Base-by-base conservation (phyloP, 2,329 filamentous ascomycete genomes). In the Nannizzia gypsea region DNA sequence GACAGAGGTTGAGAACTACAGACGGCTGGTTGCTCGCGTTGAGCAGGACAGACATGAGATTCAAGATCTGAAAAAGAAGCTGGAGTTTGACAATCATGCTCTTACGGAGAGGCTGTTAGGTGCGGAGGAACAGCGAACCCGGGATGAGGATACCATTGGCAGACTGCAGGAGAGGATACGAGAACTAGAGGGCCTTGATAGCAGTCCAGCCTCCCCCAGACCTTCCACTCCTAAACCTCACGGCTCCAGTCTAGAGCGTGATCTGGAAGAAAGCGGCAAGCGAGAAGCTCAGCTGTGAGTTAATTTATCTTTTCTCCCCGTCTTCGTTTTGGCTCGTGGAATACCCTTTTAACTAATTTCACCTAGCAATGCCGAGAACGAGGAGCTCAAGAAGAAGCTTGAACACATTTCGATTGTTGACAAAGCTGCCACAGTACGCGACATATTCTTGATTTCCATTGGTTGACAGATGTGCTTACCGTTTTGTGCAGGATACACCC, bases 11-110 rank as follows among this genome's bases (percentile, higher is more conserved):
- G 72, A 75, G 56, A 73, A 76, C 63, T 78, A 77, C 61, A 71
- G 74, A 62, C 73, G 73, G 55, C 69, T 78, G 20, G 64, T 79
- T 54, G 74, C 76, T 5, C 73, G 71, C 52, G 76, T 78, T 60
- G 77, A 79, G 61, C 75, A 77, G 64, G 76, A 78, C 60, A 72
- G 74, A 59, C 74, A 73, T 62, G 77, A 79, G 61, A 72, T 78
- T 42, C 75, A 76, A 61, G 73, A 74, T 50, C 67, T 77, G 61
- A 78, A 78, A 65, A 78, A 77, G 59, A 71, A 77, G 61, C 67
- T 78, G 8, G 76, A 78, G 62, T 76, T 77, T 61, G 75, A 78
- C 64, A 78, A 78, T 60, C 74, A 77, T 61, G 72, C 74, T 13
- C 69, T 78, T 15, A 75, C 73, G 6, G 75, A 76, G 61, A 69